Percentiles rank a stretch among this genome's conserved stretches.
Evolutionary conservation across 768 basidiomycete genomes (phyloP).

Genomic region (Roridomyces roridus): DNA sequence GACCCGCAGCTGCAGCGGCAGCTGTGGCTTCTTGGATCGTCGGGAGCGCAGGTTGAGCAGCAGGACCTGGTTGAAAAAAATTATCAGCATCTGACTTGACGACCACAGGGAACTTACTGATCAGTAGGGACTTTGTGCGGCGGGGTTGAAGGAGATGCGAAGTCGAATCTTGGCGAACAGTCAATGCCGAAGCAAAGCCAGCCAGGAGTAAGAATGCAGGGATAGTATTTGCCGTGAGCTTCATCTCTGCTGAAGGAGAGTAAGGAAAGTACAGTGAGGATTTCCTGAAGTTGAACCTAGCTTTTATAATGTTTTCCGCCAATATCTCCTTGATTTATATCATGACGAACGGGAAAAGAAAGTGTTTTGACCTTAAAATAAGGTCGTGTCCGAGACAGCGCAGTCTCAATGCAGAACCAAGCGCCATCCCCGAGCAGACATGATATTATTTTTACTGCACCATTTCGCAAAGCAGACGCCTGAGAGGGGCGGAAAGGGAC

Average conservation of each 20-base stretch:
- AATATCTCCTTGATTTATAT: no score
- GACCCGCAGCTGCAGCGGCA: conserved; percentile 3
- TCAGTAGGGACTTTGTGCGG: conserved; percentile 1
- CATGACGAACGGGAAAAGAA: no score
- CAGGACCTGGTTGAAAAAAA: neutral
- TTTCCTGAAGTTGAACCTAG: no score
- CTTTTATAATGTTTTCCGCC: no score
- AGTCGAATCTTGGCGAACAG: neutral
- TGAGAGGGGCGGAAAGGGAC: no score
- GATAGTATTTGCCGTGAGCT: neutral
- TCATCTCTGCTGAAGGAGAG: neutral
- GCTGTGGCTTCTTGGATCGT: neutral
- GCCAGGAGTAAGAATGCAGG: conserved; percentile 1
- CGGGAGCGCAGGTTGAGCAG: conserved; percentile 9
- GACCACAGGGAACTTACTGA: neutral
- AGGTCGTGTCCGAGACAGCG: no score
- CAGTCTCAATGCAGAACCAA: no score
- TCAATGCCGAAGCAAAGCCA: conserved; percentile 1
- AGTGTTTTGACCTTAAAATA: no score
- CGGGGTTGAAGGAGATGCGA: conserved; percentile 1
- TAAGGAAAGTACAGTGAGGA: neutral
- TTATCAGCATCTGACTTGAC: neutral
- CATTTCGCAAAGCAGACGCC: no score
- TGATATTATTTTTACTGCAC: no score
- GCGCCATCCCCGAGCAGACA: no score